A percentile compares a stretch with the other conserved stretches of the same genome.
These are phyloP conservation scores for Nitzschia sp. DNA, from an alignment of 108 stramenopile genomes.

Conservation along the genomic window DNA sequence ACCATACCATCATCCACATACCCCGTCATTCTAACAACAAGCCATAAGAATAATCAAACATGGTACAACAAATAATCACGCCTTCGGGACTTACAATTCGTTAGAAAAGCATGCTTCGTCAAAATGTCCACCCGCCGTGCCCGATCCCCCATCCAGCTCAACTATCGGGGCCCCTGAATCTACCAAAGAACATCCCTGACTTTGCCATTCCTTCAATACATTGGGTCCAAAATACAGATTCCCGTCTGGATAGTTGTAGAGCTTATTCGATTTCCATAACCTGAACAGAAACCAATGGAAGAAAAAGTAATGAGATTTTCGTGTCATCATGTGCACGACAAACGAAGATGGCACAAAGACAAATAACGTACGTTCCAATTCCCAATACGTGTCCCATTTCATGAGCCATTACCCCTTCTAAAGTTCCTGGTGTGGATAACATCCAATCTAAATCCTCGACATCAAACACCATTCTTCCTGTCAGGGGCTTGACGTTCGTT, in stretches of 20 bases:
- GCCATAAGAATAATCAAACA: no score
- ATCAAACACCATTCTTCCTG: constrained; percentile 11
- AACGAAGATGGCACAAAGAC: neutral
- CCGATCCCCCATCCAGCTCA: constrained; percentile 25
- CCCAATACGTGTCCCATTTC: constrained; percentile 55
- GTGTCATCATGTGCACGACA: neutral
- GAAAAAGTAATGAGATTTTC: no score
- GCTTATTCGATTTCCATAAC: neutral
- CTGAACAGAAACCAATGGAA: no score
- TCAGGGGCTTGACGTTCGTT: neutral
- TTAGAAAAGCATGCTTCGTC: constrained; percentile 32
- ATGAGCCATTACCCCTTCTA: constrained; percentile 26
- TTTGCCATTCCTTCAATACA: neutral
- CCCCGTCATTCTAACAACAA: neutral
- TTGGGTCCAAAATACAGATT: neutral
- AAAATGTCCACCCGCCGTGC: constrained; percentile 38
- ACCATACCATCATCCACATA: neutral
- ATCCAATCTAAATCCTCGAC: neutral
- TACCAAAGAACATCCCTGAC: neutral
- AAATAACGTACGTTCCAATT: constrained; percentile 23
- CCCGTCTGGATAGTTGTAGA: neutral
- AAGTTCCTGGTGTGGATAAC: neutral
- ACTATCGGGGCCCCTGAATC: constrained; percentile 11
- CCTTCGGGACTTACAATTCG: constrained; percentile 19
- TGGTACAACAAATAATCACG: neutral